Evolutionary conservation across 805 yeast species (phyloP).

Genomic region (Grigorovia yakushimaensis): DNA sequence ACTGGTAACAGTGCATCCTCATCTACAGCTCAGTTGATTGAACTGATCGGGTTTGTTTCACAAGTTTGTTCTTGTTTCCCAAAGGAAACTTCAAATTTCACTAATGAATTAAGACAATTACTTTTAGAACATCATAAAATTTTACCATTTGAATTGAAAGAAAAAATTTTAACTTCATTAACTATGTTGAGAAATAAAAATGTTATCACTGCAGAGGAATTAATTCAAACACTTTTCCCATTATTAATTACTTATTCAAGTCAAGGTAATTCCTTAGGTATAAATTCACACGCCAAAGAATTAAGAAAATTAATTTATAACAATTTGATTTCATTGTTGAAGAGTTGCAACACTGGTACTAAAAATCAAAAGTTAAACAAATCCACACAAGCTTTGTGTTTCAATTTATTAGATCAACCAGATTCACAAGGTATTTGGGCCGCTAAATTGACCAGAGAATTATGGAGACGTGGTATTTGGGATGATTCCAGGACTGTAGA

Average conservation of each 20-base stretch:
- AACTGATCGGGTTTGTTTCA: constrained; percentile 79
- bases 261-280: constrained; percentile 33
- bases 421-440: constrained; percentile 92
- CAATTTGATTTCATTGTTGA: constrained; percentile 67
- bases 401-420: constrained; percentile 72
- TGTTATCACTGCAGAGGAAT: constrained; percentile 64
- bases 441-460: constrained; percentile 83
- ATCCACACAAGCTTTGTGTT: constrained; percentile 84
- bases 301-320: constrained; percentile 75
- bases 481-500: constrained; percentile 96
- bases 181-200: constrained; percentile 85
- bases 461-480: constrained; percentile 98
- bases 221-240: constrained; percentile 85
- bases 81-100: constrained; percentile 75
- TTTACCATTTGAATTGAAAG: constrained; percentile 76
- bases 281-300: constrained; percentile 62
- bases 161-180: constrained; percentile 80
- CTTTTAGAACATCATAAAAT: constrained; percentile 69
- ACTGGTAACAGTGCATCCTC: constrained; percentile 16
- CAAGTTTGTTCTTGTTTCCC: constrained; percentile 91
- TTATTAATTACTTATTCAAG: constrained; percentile 57
- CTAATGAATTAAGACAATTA: constrained; percentile 64
- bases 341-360: constrained; percentile 76
- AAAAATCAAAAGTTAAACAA: constrained; percentile 83
- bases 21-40: constrained; percentile 48